Percentiles rank a stretch among this genome's conserved stretches.
These are phyloP conservation scores for Musa itinerans DNA, from an alignment of 176 grass and related monocot genomes.

Conservation along the genomic window DNA sequence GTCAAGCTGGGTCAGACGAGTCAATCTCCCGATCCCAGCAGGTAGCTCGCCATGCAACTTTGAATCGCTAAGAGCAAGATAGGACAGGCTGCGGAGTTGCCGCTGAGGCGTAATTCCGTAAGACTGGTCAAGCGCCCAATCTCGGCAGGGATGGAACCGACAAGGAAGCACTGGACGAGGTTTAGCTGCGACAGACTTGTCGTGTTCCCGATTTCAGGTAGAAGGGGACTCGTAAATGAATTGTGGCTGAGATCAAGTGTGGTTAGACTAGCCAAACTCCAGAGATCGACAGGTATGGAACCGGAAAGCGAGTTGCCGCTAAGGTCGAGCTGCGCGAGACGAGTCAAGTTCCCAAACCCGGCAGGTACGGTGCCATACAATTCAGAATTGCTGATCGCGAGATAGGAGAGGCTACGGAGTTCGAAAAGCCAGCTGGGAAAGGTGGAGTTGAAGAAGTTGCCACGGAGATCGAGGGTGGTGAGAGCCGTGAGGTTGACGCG, in stretches of 20 bases:
- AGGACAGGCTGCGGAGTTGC: constrained; percentile 24
- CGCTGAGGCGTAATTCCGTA: too few relatives aligned
- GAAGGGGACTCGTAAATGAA: too few relatives aligned
- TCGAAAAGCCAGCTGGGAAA: constrained; percentile 30
- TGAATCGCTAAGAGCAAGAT: constrained; percentile 19
- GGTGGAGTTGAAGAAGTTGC: constrained; percentile 9
- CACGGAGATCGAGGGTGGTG: constrained; percentile 17
- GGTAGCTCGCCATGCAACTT: constrained; percentile 22
- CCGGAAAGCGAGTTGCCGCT: neutral
- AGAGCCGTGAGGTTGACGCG: constrained; percentile 23
- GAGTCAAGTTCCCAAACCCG: neutral
- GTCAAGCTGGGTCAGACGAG: neutral
- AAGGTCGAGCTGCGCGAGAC: neutral
- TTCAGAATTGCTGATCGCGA: constrained; percentile 18
- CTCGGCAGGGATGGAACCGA: too few relatives aligned
- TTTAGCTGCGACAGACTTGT: too few relatives aligned
- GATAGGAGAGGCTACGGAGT: constrained; percentile 25
- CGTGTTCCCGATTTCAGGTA: too few relatives aligned
- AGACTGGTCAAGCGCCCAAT: too few relatives aligned
- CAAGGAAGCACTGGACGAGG: too few relatives aligned
- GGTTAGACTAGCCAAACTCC: neutral
- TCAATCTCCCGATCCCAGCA: neutral
- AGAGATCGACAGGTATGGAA: neutral
- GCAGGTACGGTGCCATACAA: constrained; percentile 25
- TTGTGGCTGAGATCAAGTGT: neutral